phyloP scores from a whole-genome alignment of 2,329 filamentous ascomycete genomes.

The Alternaria sp. region DNA sequence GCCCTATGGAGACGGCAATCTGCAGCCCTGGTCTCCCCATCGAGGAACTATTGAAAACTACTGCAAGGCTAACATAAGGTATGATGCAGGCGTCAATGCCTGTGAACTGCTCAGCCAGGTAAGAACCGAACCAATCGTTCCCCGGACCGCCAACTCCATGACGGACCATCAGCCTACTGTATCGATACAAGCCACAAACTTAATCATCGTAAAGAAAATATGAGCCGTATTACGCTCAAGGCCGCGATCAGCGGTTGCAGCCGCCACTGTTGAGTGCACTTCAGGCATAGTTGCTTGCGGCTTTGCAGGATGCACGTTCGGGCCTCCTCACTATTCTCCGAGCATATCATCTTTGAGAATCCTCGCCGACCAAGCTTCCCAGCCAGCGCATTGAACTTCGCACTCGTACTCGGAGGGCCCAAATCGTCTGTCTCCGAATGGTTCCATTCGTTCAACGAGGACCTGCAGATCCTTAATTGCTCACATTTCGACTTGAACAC shows the following conservation, averaged over 20 bases:
- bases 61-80: slow-evolving; percentile 18
- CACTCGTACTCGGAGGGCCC: slow-evolving; percentile 1
- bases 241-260: slow-evolving; percentile 22
- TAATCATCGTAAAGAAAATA: slow-evolving; percentile 27
- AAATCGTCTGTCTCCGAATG: slow-evolving; percentile 1
- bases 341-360: slow-evolving; percentile 18
- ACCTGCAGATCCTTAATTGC: not conserved
- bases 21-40: slow-evolving; percentile 6
- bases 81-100: slow-evolving; percentile 8
- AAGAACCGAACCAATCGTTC: slow-evolving; percentile 18
- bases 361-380: slow-evolving; percentile 21
- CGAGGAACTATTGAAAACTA: slow-evolving; percentile 15
- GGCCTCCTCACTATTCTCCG: slow-evolving; percentile 38
- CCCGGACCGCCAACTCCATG: not conserved
- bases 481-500: slow-evolving; percentile 1
- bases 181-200: slow-evolving; percentile 21
- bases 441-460: slow-evolving; percentile 8
- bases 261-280: slow-evolving; percentile 11
- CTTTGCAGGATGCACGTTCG: slow-evolving; percentile 24
- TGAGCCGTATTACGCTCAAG: slow-evolving; percentile 7
- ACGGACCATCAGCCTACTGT: slow-evolving; percentile 4
- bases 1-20: slow-evolving; percentile 10
- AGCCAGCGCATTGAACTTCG: slow-evolving; percentile 18
- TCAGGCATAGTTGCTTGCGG: slow-evolving; percentile 14
- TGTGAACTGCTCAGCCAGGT: slow-evolving; percentile 5